These are phyloP conservation scores for Pyrrhoderma lamaoense DNA, from an alignment of 1,284 basidiomycete genomes.

Conservation along the genomic window DNA sequence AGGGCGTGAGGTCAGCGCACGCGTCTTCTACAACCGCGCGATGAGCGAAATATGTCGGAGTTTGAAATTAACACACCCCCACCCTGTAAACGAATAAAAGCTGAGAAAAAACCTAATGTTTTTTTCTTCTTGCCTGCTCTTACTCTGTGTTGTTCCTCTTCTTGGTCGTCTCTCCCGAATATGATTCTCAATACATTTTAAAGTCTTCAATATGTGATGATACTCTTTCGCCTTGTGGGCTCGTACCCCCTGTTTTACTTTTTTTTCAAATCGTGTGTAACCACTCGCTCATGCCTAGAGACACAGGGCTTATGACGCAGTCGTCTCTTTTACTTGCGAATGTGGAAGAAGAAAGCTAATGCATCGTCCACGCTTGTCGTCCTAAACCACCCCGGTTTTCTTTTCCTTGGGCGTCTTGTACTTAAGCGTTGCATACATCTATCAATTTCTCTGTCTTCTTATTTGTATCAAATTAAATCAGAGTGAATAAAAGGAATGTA, in stretches of 20 bases:
- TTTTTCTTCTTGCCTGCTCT: too few relatives aligned
- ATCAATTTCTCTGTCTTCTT: constrained; percentile 2
- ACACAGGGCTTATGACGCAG: constrained; percentile 26
- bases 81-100: too few relatives aligned
- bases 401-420: constrained; percentile 24
- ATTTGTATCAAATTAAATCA: not conserved
- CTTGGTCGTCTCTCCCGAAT: too few relatives aligned
- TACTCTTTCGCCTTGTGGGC: too few relatives aligned
- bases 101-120: too few relatives aligned
- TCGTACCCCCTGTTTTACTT: too few relatives aligned
- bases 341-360: constrained; percentile 25
- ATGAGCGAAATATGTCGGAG: constrained; percentile 1
- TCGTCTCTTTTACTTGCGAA: constrained; percentile 30
- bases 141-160: too few relatives aligned
- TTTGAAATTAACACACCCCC: constrained; percentile 2
- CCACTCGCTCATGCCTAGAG: constrained; percentile 30
- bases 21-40: not conserved
- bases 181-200: too few relatives aligned
- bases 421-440: constrained; percentile 23
- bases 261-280: not conserved
- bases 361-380: constrained; percentile 29
- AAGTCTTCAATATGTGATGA: too few relatives aligned
- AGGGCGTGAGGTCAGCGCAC: constrained; percentile 1
- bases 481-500: too few relatives aligned
- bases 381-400: constrained; percentile 13